Evolutionary conservation across 768 basidiomycete genomes (phyloP).

Genomic region (Hericium alpestre): DNA sequence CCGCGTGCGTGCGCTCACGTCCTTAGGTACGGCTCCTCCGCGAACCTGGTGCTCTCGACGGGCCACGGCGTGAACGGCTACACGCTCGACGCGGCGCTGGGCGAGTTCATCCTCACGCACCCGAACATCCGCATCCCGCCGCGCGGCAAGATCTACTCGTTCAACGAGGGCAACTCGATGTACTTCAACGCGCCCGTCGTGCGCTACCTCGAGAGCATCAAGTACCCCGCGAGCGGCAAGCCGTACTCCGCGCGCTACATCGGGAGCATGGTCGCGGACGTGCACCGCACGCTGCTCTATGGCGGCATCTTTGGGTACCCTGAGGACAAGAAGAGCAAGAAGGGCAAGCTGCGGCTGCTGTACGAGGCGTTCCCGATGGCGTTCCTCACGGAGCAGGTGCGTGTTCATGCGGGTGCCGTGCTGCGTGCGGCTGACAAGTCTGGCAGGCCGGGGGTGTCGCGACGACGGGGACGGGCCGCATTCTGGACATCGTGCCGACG

Average conservation of each 20-base stretch:
- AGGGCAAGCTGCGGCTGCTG: slow-evolving; percentile 84
- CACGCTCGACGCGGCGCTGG: slow-evolving; percentile 88
- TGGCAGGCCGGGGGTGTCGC: slow-evolving; percentile 87
- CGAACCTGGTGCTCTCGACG: slow-evolving; percentile 91
- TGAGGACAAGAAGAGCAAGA: slow-evolving; percentile 95
- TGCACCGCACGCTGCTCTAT: slow-evolving; percentile 90
- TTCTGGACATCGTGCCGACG: slow-evolving; percentile 83
- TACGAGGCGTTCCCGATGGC: slow-evolving; percentile 99
- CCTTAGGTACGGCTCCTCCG: slow-evolving; percentile 81
- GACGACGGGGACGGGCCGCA: slow-evolving; percentile 88
- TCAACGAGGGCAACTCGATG: slow-evolving; percentile 97
- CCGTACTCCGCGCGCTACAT: slow-evolving; percentile 92
- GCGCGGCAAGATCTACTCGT: slow-evolving; percentile 98
- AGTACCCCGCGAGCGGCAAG: slow-evolving; percentile 72
- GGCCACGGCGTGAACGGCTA: slow-evolving; percentile 96
- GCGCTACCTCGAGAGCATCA: slow-evolving; percentile 83
- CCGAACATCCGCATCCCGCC: slow-evolving; percentile 90
- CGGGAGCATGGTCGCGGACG: slow-evolving; percentile 98
- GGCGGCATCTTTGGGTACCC: slow-evolving; percentile 99
- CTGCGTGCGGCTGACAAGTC: slow-evolving; percentile 9
- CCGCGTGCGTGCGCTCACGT: not conserved
- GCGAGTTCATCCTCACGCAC: slow-evolving; percentile 98
- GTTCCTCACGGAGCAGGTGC: slow-evolving; percentile 83
- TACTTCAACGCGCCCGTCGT: slow-evolving; percentile 81
- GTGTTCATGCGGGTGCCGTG: slow-evolving; percentile 12